Percentiles rank a stretch among this genome's conserved stretches.
Conservation (phyloP, 1,139 yeast genomes). For the Sugiyamaella novakii region DNA sequence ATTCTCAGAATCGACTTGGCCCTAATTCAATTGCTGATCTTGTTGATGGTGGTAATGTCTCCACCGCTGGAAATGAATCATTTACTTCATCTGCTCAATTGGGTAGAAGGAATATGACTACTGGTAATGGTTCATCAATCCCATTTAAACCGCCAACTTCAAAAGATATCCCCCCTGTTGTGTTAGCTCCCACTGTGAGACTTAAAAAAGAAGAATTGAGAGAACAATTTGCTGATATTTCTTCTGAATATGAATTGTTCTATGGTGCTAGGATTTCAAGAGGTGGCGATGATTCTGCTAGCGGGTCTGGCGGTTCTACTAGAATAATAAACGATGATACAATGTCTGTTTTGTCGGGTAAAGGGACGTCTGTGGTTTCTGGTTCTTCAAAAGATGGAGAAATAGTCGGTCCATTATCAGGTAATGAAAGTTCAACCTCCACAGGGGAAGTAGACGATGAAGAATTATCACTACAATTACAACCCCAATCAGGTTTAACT, state of each 20-base stretch:
- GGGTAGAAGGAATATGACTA: constrained; percentile 2
- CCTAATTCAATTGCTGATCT: constrained; percentile 78
- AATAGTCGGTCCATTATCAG: background rate
- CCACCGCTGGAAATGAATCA: constrained; percentile 4
- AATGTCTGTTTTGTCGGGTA: constrained; percentile 24
- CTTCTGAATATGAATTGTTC: constrained; percentile 53
- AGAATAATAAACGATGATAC: constrained; percentile 21
- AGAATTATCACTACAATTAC: background rate
- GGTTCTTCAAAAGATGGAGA: constrained; percentile 3
- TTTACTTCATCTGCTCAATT: constrained; percentile 6
- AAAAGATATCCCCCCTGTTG: constrained; percentile 83
- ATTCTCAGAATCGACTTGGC: constrained; percentile 57
- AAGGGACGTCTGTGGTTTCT: constrained; percentile 21
- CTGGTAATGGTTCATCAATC: constrained; percentile 12
- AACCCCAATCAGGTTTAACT: constrained; percentile 26
- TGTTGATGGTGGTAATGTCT: constrained; percentile 45
- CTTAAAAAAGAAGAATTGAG: constrained; percentile 53
- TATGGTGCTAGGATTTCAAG: constrained; percentile 22
- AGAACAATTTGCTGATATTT: constrained; percentile 51
- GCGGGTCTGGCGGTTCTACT: constrained; percentile 6
- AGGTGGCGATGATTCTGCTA: constrained; percentile 6
- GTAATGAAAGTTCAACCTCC: constrained; percentile 1
- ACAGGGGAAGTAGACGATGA: constrained; percentile 3
- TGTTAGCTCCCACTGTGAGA: constrained; percentile 59
- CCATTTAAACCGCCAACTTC: constrained; percentile 69